Base-by-base conservation (phyloP, 2,329 filamentous ascomycete genomes). In the Sclerotinia minor region DNA sequence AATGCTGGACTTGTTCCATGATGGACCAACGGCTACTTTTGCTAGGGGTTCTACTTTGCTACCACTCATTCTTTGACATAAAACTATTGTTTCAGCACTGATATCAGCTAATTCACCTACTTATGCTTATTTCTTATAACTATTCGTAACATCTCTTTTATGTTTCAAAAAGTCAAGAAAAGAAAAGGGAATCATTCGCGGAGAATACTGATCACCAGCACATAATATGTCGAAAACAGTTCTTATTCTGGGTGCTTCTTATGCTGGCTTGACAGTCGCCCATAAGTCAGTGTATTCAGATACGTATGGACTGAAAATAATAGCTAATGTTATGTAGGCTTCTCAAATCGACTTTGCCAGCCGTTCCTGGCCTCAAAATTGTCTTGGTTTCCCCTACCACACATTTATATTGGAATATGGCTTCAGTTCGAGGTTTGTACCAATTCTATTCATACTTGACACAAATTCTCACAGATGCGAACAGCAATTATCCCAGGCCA, bases 201-300 rank as follows among this genome's bases (percentile, higher is more conserved):
- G 26, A 29, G 29, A 45, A 38, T 49, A 38, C 53, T 35, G 24
- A 45, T 60, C 41, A 45, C 41, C 35, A 41, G 29, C 32, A 45
- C 24, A 55, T 35, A 69, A 41, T 19, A 75, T 75, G 74, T n/a
- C 69, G 35, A 74, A 73, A 57, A 75, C 72, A 21, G 82, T 86
- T 67, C 75, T 87, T 64, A 79, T 87, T 45, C 76, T 87, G 1
- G 85, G 85, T 35, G 83, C 80, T n/a, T 85, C 83, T 8, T 86
- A 83, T 71, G 83, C 76, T 24, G 85, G 85, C 44, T 68, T 86
- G 3, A 81, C 79, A 11, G 78, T 78, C 2, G 83, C 85, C 2
- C 85, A 87, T 70, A 83, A 83, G 73, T 73, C 69, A 60, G 68
- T 64, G n/a, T 24, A 45, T 21, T 9, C 7, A 11, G 19, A 19